These are phyloP conservation scores for Yamadazyma tumulicola DNA, from an alignment of 805 yeast species.

Conservation along the genomic window DNA sequence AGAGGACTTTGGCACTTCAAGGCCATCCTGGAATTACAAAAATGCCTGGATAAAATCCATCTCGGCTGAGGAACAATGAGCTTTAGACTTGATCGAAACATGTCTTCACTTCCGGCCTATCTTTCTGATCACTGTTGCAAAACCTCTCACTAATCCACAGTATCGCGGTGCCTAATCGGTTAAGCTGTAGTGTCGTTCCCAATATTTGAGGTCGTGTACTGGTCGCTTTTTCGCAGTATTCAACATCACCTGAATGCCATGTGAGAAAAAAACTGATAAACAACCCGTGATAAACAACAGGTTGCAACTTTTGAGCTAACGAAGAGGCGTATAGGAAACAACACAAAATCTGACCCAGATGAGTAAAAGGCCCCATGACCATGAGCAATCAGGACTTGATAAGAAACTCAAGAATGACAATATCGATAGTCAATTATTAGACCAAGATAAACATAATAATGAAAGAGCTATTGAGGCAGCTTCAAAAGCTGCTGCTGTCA, in stretches of 20 bases:
- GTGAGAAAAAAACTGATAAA: constrained; percentile 12
- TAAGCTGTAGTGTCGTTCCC: too few species aligned
- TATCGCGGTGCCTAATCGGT: too few species aligned
- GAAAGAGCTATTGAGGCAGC: constrained; percentile 5
- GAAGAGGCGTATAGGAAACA: not conserved
- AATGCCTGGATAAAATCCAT: too few species aligned
- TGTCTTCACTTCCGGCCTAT: too few species aligned
- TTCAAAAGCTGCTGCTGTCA: not conserved
- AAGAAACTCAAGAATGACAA: constrained; percentile 22
- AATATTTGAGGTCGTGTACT: too few species aligned
- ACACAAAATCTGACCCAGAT: constrained; percentile 8
- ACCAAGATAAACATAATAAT: constrained; percentile 20
- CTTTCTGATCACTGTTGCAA: too few species aligned
- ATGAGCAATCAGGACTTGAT: constrained; percentile 11
- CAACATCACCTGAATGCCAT: constrained; percentile 12
- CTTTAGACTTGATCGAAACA: too few species aligned
- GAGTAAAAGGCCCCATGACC: constrained; percentile 22
- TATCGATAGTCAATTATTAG: constrained; percentile 42
- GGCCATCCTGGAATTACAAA: too few species aligned
- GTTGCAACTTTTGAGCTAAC: constrained; percentile 2
- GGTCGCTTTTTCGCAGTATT: too few species aligned
- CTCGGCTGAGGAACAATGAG: too few species aligned
- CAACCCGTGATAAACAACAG: constrained; percentile 2
- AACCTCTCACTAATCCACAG: too few species aligned
- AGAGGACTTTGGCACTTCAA: too few species aligned